A percentile compares a stretch with the other conserved stretches of the same genome.
Conservation (phyloP, 345 rosid genomes). For the Eucalyptus regnans region DNA sequence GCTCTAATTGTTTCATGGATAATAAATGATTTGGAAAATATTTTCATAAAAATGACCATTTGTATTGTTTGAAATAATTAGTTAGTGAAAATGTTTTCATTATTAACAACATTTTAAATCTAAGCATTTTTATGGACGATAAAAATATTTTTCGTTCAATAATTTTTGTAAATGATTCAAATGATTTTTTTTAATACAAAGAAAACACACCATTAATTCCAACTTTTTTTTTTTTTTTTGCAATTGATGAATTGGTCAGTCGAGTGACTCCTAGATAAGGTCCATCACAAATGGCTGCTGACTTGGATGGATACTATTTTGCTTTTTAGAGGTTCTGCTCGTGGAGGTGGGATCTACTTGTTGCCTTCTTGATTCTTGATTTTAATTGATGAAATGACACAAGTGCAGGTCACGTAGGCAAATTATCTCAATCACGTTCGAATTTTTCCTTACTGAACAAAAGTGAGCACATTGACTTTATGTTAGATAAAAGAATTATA, state of each 20-base stretch:
- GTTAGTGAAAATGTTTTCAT: no score
- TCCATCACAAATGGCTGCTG: neutral
- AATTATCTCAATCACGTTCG: neutral
- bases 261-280: neutral
- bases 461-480: neutral
- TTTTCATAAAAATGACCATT: no score
- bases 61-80: no score
- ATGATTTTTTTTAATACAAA: no score
- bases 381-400: neutral
- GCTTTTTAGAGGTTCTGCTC: neutral
- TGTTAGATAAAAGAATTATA: neutral
- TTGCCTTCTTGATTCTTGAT: neutral
- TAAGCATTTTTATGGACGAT: no score
- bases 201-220: neutral
- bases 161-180: no score
- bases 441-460: neutral
- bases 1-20: no score
- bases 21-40: no score
- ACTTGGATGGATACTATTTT: neutral
- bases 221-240: neutral
- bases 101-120: no score
- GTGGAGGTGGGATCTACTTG: neutral
- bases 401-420: neutral
- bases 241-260: neutral
- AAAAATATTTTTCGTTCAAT: no score